Conservation (phyloP, 108 stramenopile species). For the Cylindrotheca closterium region DNA sequence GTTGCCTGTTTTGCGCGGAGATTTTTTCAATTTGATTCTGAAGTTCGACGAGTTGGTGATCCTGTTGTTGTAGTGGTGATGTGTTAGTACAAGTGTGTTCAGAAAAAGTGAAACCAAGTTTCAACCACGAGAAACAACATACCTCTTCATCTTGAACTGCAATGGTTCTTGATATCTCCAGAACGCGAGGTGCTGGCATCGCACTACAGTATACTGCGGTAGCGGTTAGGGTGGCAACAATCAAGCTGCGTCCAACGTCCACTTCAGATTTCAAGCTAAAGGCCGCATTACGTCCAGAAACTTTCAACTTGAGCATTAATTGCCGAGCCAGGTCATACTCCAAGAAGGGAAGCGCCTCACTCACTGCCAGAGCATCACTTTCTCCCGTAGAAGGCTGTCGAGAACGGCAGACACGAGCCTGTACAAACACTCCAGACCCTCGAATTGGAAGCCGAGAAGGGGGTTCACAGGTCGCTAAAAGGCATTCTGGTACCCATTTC, state of each 20-base stretch:
- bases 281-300: conserved; percentile 90
- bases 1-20: conserved; percentile 67
- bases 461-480: conserved; percentile 34
- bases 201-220: conserved; percentile 90
- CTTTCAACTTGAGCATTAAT: conserved; percentile 91
- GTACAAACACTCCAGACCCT: conserved; percentile 90
- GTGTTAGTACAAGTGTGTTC: conserved; percentile 49
- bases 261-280: conserved; percentile 84
- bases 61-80: conserved; percentile 16
- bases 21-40: conserved; percentile 81
- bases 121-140: too few species aligned
- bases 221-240: conserved; percentile 82
- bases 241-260: conserved; percentile 78
- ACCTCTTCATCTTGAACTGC: conserved; percentile 53
- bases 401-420: conserved; percentile 93
- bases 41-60: conserved; percentile 74
- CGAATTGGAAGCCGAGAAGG: conserved; percentile 81
- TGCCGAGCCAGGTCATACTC: conserved; percentile 96
- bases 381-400: conserved; percentile 81
- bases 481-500: conserved; percentile 87
- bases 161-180: conserved; percentile 84
- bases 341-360: conserved; percentile 90
- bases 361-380: conserved; percentile 88
- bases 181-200: conserved; percentile 83
- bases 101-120: not conserved